Percentiles rank a stretch among this genome's conserved stretches.
These are phyloP conservation scores for Penicillium maclennaniae DNA, from an alignment of 495 filamentous ascomycete genomes.

Conservation along the genomic window DNA sequence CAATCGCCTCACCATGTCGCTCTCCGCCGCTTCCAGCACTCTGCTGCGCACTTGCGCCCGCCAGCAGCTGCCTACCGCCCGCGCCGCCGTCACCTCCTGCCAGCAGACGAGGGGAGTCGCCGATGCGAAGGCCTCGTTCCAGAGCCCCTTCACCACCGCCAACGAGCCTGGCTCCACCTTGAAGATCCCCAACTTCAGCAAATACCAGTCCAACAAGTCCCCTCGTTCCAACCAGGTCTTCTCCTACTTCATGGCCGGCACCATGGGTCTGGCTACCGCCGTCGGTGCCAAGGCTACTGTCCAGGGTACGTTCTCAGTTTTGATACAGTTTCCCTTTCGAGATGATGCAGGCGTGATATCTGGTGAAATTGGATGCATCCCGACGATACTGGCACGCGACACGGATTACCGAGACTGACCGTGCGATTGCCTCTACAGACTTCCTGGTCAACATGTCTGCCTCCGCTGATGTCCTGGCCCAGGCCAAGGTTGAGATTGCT, in stretches of 20 bases:
- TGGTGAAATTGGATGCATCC: not conserved
- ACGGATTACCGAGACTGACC: conserved; percentile 11
- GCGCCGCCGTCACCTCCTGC: conserved; percentile 46
- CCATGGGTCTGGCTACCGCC: conserved; percentile 84
- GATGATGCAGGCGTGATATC: not conserved
- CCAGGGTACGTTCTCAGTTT: conserved; percentile 65
- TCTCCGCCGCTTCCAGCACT: conserved; percentile 46
- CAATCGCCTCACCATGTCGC: conserved; percentile 45
- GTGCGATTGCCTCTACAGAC: conserved; percentile 54
- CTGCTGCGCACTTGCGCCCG: conserved; percentile 50
- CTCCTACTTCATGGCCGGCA: conserved; percentile 96
- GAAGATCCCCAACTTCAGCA: conserved; percentile 84
- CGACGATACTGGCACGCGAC: conserved; percentile 1
- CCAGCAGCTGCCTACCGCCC: conserved; percentile 43
- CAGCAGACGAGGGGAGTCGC: conserved; percentile 47
- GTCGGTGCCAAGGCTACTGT: conserved; percentile 95
- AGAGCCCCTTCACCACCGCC: conserved; percentile 48
- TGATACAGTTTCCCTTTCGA: not conserved
- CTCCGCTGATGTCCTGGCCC: conserved; percentile 95
- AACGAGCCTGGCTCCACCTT: conserved; percentile 46
- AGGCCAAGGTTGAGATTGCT: conserved; percentile 99
- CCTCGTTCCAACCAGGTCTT: conserved; percentile 76
- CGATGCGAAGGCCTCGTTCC: conserved; percentile 47
- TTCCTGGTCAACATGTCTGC: conserved; percentile 99
- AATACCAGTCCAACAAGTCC: conserved; percentile 70